Evolutionary conservation across 306 rosid species (phyloP).

Genomic region (Acacia acuminata): DNA sequence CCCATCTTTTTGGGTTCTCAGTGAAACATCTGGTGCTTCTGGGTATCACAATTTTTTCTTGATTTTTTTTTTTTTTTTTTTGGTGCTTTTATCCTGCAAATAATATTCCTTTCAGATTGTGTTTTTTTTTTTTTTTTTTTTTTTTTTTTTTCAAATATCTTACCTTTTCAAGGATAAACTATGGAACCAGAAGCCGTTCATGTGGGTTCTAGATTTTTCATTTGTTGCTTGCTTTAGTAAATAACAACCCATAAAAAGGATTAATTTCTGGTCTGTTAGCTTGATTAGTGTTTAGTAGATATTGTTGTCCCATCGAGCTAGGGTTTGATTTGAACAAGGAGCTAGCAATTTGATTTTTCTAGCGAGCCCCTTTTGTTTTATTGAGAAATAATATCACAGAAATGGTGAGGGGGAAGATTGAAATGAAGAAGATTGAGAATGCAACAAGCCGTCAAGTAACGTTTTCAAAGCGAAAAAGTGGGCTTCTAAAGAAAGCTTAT

Average conservation of each 20-base stretch:
- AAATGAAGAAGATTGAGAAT: slow-evolving; percentile 59
- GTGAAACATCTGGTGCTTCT: background rate
- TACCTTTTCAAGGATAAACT: background rate
- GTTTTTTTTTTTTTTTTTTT: too few species aligned
- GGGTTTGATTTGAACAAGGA: background rate
- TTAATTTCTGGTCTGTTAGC: background rate
- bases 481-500: slow-evolving; percentile 57
- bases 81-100: background rate
- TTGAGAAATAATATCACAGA: background rate
- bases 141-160: background rate
- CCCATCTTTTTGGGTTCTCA: slow-evolving; percentile 3
- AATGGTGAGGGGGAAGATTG: slow-evolving; percentile 64
- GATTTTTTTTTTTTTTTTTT: too few species aligned
- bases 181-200: background rate
- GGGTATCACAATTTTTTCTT: background rate
- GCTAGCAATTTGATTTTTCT: background rate
- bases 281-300: background rate
- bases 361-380: background rate
- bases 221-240: background rate
- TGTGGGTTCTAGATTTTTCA: background rate
- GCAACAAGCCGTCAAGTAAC: slow-evolving; percentile 57
- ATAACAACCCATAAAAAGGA: background rate
- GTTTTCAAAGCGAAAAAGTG: slow-evolving; percentile 55
- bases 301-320: background rate
- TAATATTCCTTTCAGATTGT: background rate